Conservation (phyloP, 108 stramenopile species). For the Chaetoceros muelleri region DNA sequence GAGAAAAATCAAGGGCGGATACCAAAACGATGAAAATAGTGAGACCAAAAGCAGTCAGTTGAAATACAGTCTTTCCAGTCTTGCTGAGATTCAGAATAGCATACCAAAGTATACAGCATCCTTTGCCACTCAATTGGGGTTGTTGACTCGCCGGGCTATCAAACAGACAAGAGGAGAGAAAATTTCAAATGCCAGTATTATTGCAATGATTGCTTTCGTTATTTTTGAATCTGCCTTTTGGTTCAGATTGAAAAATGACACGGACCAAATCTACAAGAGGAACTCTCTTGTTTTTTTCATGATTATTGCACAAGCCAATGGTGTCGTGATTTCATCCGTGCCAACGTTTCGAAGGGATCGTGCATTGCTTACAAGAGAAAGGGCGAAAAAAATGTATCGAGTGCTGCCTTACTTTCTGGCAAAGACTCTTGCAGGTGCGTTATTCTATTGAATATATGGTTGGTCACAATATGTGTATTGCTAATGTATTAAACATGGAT, state of each 20-base stretch:
- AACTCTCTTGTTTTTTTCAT: conserved; percentile 68
- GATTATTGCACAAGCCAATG: conserved; percentile 51
- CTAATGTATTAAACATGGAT: too few relatives aligned
- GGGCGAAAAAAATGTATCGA: conserved; percentile 77
- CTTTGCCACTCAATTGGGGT: conserved; percentile 34
- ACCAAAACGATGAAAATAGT: neutral
- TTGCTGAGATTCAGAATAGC: conserved; percentile 26
- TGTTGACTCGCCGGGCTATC: conserved; percentile 37
- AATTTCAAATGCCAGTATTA: conserved; percentile 32
- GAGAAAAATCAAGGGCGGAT: conserved; percentile 9
- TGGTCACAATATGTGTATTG: too few relatives aligned
- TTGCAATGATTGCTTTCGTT: conserved; percentile 37
- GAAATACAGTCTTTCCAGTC: conserved; percentile 21
- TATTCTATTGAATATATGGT: too few relatives aligned
- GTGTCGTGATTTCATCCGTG: conserved; percentile 43
- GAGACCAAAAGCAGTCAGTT: neutral
- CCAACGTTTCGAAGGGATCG: conserved; percentile 52
- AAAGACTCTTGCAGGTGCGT: conserved; percentile 52
- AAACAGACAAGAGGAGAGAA: conserved; percentile 63
- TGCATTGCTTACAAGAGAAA: conserved; percentile 47
- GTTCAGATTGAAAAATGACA: conserved; percentile 51
- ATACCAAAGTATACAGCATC: conserved; percentile 37
- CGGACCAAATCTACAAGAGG: conserved; percentile 40
- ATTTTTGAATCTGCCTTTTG: conserved; percentile 50
- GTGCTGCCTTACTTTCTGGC: conserved; percentile 69